Evolutionary conservation across 139 green algal species (phyloP), one percentile per base, ranked within the genome.

Genomic region (Auxenochlorella pyrenoidosa): DNA sequence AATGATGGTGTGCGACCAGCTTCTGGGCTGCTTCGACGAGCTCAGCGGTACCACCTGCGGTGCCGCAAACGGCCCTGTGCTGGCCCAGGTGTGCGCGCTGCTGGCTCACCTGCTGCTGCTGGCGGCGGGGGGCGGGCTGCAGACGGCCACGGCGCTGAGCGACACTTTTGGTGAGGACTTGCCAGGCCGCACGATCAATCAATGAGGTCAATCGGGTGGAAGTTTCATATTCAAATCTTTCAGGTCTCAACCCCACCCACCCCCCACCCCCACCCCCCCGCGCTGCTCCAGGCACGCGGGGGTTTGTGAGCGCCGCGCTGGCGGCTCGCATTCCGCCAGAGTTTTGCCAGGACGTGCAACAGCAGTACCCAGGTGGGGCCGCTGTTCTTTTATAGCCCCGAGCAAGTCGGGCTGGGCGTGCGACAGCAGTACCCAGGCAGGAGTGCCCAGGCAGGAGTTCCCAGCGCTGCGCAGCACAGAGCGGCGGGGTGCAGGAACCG

Each of bases 91-190:
- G 18, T 93, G 88, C 5, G 54, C 90, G 1, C 87, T 95, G 72
- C 79, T 96, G 65, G 88, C 92, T 0, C 94, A 96, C 84, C 82
- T 96, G 83, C 88, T 95, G 60, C 93, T 95, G 79, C 84, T 95
- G 71, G 77, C 81, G 4, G 82, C 88, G 32, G 83, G 80, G 0
- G 88, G 88, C 47, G 87, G 87, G 26, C 15, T 88, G 40, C 65
- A 41, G 30, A n/a, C 73, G 8, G 90, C 88, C 51, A 94, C 91
- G 28, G 93, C 93, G 1, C 90, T 95, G 78, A 21, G 92, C 43
- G 93, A 96, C 87, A 95, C 94, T 66, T 95, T 95, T 83, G 91
- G 88, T 83, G 94, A 90, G 3, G 10, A 43, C n/a, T n/a, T n/a
- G n/a, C n/a, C n/a, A n/a, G n/a, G n/a, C n/a, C n/a, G n/a, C n/a